Conservation (phyloP, 1,284 basidiomycete genomes). For the Malassezia vespertilionis region DNA sequence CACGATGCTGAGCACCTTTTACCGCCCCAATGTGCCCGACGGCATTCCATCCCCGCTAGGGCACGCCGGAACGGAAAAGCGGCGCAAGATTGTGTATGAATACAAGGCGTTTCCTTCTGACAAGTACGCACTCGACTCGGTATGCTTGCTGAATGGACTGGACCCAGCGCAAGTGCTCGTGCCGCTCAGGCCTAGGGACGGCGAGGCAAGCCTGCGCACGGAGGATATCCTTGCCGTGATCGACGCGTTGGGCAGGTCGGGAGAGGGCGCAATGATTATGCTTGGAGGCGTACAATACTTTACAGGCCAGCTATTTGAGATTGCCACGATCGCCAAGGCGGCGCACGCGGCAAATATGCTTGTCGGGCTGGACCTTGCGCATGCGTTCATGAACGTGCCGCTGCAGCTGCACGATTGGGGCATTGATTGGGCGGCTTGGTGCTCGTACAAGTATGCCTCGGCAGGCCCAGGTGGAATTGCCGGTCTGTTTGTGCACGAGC, state of each 20-base stretch:
- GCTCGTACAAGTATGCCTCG: slow-evolving; percentile 63
- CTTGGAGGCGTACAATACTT: slow-evolving; percentile 64
- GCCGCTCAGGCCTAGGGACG: slow-evolving; percentile 64
- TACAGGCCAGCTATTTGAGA: slow-evolving; percentile 89
- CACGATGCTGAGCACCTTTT: slow-evolving; percentile 85
- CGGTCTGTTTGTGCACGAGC: slow-evolving; percentile 78
- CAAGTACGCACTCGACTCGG: slow-evolving; percentile 88
- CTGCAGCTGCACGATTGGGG: slow-evolving; percentile 81
- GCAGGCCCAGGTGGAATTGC: slow-evolving; percentile 89
- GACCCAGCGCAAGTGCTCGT: slow-evolving; percentile 65
- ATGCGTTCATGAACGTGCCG: slow-evolving; percentile 86
- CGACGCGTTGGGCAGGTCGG: slow-evolving; percentile 43
- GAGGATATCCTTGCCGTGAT: slow-evolving; percentile 76
- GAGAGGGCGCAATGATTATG: slow-evolving; percentile 34
- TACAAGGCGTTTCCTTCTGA: slow-evolving; percentile 89
- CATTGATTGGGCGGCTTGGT: slow-evolving; percentile 73
- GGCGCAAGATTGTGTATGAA: slow-evolving; percentile 89
- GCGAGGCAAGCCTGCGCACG: slow-evolving; percentile 75
- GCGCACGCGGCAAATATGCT: slow-evolving; percentile 68
- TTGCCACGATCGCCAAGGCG: slow-evolving; percentile 67
- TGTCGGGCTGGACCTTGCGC: slow-evolving; percentile 91
- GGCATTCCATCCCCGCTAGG: too few relatives aligned
- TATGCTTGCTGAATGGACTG: slow-evolving; percentile 68
- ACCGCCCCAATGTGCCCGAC: slow-evolving; percentile 60
- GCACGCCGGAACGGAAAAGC: background rate